phyloP scores from a whole-genome alignment of 805 yeast species.

The Candida pseudofarinosa region DNA sequence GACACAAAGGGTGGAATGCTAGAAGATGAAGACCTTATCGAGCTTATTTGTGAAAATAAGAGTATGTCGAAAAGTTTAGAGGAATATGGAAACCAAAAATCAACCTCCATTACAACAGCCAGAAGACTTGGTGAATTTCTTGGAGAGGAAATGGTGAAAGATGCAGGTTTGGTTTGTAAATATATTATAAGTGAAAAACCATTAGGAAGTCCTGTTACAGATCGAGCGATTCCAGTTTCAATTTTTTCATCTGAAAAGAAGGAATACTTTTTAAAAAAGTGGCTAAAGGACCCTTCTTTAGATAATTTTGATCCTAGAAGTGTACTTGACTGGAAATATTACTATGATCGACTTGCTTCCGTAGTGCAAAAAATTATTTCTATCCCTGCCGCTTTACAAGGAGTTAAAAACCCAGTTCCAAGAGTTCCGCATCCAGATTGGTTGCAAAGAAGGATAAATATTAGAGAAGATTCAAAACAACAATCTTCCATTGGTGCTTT shows the following conservation, averaged over 20 bases:
- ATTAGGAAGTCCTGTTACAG: constrained; percentile 83
- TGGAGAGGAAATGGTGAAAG: constrained; percentile 95
- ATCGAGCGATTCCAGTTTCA: constrained; percentile 94
- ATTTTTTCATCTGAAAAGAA: constrained; percentile 89
- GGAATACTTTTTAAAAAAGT: constrained; percentile 69
- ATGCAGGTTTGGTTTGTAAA: constrained; percentile 92
- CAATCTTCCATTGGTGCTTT: constrained; percentile 64
- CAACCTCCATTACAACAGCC: constrained; percentile 95
- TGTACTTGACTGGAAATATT: constrained; percentile 91
- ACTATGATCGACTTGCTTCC: constrained; percentile 84
- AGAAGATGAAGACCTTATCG: constrained; percentile 92
- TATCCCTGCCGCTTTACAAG: constrained; percentile 95
- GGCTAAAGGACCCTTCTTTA: constrained; percentile 78
- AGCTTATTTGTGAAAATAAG: constrained; percentile 92
- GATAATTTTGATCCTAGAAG: constrained; percentile 82
- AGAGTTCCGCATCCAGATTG: constrained; percentile 93
- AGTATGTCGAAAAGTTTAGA: constrained; percentile 88
- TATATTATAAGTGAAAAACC: constrained; percentile 88
- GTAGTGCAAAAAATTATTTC: constrained; percentile 93
- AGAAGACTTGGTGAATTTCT: constrained; percentile 87
- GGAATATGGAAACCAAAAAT: constrained; percentile 87
- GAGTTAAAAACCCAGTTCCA: constrained; percentile 87
- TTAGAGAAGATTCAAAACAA: constrained; percentile 61
- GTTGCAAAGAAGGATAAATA: constrained; percentile 64
- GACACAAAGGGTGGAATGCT: constrained; percentile 82